These are phyloP conservation scores for Tetracladium marchalianum DNA, from an alignment of 495 filamentous ascomycete genomes.

Conservation along the genomic window DNA sequence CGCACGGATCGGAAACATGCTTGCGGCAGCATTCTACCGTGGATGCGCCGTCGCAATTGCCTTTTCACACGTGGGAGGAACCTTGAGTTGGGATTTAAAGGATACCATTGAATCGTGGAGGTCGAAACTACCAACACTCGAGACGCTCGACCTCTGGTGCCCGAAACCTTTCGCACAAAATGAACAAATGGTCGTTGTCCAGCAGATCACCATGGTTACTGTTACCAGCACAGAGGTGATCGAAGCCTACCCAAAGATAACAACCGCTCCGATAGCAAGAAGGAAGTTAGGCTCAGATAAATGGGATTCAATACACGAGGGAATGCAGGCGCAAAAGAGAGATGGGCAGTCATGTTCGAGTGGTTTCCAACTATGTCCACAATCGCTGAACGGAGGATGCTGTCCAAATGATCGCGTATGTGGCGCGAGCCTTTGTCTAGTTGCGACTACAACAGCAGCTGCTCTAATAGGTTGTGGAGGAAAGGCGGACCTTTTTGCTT, in stretches of 20 bases:
- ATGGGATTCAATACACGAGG: constrained; percentile 16
- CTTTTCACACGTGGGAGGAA: no score
- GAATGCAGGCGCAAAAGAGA: constrained; percentile 17
- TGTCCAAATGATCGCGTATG: constrained; percentile 18
- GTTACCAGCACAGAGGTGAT: constrained; percentile 1
- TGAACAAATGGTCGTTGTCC: no score
- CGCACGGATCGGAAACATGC: no score
- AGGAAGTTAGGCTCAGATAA: constrained; percentile 14
- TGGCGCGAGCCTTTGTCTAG: constrained; percentile 12
- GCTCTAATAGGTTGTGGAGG: constrained; percentile 11
- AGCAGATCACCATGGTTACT: neutral
- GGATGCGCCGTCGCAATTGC: no score
- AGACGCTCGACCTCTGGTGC: no score
- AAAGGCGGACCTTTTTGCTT: constrained; percentile 6
- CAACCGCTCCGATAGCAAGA: constrained; percentile 7
- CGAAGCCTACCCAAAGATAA: constrained; percentile 11
- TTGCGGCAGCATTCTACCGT: no score
- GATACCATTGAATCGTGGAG: no score
- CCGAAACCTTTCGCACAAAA: no score
- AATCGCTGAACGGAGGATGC: constrained; percentile 14
- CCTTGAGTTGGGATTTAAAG: no score
- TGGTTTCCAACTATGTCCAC: constrained; percentile 12
- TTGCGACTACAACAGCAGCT: constrained; percentile 8
- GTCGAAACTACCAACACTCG: no score
- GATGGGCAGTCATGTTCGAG: constrained; percentile 12